Percentiles rank a stretch among this genome's conserved stretches.
Conservation (phyloP, 2,329 filamentous ascomycete genomes). For the Arachnomyces sp. region DNA sequence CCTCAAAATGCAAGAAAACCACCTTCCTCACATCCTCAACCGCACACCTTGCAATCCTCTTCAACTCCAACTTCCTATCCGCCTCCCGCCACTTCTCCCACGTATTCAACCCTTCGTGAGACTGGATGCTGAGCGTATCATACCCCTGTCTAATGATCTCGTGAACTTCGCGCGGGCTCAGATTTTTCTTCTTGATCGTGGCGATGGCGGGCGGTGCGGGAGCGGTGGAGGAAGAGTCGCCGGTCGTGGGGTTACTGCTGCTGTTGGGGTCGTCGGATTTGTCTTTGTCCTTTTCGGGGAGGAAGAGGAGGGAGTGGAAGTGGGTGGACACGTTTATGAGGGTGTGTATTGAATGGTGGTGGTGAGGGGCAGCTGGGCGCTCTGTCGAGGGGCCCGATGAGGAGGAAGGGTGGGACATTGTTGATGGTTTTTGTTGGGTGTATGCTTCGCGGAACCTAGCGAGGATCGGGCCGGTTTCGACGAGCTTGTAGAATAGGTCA, state of each 20-base stretch:
- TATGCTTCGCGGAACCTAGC: conserved; percentile 76
- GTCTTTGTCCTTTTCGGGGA: conserved; percentile 46
- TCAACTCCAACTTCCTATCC: conserved; percentile 74
- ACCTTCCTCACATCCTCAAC: conserved; percentile 60
- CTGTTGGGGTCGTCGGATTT: conserved; percentile 23
- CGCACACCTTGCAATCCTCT: conserved; percentile 74
- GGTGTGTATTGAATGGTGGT: conserved; percentile 59
- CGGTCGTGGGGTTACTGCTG: conserved; percentile 15
- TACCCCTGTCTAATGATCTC: conserved; percentile 95
- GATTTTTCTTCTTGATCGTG: conserved; percentile 48
- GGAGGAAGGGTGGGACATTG: conserved; percentile 15
- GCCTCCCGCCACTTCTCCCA: conserved; percentile 85
- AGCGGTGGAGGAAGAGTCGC: conserved; percentile 18
- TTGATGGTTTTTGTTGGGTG: conserved; percentile 27
- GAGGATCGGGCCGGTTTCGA: conserved; percentile 80
- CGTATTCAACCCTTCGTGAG: conserved; percentile 74
- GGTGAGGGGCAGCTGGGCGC: conserved; percentile 11
- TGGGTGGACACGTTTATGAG: conserved; percentile 71
- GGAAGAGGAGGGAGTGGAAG: conserved; percentile 70
- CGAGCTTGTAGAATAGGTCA: conserved; percentile 96
- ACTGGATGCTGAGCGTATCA: conserved; percentile 85
- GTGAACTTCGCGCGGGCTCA: conserved; percentile 77
- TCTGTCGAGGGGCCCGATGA: conserved; percentile 17
- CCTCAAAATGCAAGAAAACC: conserved; percentile 20
- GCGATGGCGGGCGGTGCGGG: conserved; percentile 12